These are phyloP conservation scores for Verticillium nonalfalfae DNA, from an alignment of 2,329 filamentous ascomycete genomes.

Conservation along the genomic window DNA sequence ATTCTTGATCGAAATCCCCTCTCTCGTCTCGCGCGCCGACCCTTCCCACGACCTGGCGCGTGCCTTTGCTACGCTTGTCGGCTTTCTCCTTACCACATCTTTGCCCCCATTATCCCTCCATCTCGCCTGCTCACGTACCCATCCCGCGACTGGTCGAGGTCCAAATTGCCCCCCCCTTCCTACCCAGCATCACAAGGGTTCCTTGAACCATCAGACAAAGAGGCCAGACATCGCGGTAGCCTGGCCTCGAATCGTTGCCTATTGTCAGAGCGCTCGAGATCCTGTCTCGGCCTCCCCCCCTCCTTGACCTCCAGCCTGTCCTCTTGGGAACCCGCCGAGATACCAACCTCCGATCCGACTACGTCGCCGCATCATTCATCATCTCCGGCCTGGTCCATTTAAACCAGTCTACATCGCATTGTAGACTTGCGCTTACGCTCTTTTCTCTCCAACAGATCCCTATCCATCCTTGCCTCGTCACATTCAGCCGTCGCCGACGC, in stretches of 20 bases:
- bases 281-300: background rate
- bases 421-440: constrained; percentile 7
- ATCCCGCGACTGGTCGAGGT: background rate
- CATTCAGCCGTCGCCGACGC: constrained; percentile 24
- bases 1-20: background rate
- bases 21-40: background rate
- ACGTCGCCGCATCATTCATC: constrained; percentile 19
- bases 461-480: constrained; percentile 23
- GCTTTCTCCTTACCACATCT: background rate
- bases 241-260: background rate
- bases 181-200: background rate
- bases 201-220: background rate
- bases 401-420: background rate
- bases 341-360: constrained; percentile 16
- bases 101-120: background rate
- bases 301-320: constrained; percentile 2
- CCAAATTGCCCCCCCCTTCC: background rate
- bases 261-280: background rate
- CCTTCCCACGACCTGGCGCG: background rate
- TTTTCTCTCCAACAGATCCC: background rate
- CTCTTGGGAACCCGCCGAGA: background rate
- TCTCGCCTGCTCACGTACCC: background rate
- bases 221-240: background rate
- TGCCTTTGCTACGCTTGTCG: background rate
- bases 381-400: background rate